Evolutionary conservation across 2,329 filamentous ascomycete genomes (phyloP).

Genomic region (Macroventuria anomochaeta): DNA sequence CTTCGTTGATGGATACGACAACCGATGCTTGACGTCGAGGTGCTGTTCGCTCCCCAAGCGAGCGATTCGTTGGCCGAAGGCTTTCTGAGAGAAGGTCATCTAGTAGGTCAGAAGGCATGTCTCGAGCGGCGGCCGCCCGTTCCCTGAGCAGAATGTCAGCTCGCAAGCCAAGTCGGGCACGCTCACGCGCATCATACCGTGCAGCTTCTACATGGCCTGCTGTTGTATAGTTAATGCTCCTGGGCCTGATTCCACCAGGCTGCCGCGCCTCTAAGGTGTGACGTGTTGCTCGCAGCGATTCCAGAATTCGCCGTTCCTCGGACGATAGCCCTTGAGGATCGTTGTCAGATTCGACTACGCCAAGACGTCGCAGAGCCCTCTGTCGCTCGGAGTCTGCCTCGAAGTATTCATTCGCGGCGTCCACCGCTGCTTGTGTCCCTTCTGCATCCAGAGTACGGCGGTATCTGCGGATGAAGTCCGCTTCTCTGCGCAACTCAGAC

Average conservation of each 20-base stretch:
- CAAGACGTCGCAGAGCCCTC: constrained; percentile 42
- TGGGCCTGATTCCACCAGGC: constrained; percentile 43
- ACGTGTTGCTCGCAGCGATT: constrained; percentile 53
- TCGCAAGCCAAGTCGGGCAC: not conserved
- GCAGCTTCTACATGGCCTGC: constrained; percentile 28
- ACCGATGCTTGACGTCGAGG: constrained; percentile 52
- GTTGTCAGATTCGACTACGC: constrained; percentile 50
- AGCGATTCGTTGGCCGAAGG: constrained; percentile 28
- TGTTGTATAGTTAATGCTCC: constrained; percentile 54
- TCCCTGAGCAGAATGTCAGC: constrained; percentile 25
- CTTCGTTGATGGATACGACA: constrained; percentile 44
- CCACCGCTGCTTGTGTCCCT: constrained; percentile 46
- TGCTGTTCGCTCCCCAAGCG: constrained; percentile 28
- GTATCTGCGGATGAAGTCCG: constrained; percentile 53
- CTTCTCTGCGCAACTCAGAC: constrained; percentile 57
- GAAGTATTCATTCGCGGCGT: constrained; percentile 53
- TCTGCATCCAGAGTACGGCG: constrained; percentile 48
- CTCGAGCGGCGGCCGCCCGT: constrained; percentile 22
- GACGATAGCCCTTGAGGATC: constrained; percentile 56
- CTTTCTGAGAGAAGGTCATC: constrained; percentile 29
- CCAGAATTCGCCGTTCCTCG: constrained; percentile 55
- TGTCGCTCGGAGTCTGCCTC: constrained; percentile 48
- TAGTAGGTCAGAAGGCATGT: constrained; percentile 17
- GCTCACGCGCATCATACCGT: constrained; percentile 29
- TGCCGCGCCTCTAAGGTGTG: constrained; percentile 53